Base-by-base conservation (phyloP, 768 basidiomycete species). In the Suillus hirtellus region DNA sequence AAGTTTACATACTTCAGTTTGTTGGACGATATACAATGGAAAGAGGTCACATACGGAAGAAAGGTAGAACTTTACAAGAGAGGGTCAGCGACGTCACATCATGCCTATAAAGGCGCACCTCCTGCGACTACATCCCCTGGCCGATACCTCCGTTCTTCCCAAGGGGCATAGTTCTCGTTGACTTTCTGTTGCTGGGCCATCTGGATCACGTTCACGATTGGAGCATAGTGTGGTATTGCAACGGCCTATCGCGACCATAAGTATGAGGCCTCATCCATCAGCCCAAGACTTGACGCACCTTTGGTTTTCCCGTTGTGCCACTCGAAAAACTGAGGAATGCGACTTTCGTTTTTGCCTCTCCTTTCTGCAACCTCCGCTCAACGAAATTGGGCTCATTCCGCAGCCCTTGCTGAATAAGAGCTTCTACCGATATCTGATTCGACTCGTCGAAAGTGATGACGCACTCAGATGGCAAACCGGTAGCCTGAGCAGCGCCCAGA, bases 301-400 rank as follows among this genome's bases (percentile, higher is more conserved):
- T 72, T 38, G 73, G 78, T 69, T 73, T 77, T 72, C 89, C 89
- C 17, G 90, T 92, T 27, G 89, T 92, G 9, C 89, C 89, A 65
- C 89, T 90, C 1, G 89, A 91, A 67, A 92, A 89, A 60, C 82
- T 84, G 60, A 91, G 75, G 67, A 90, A 86, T 6, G 90, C 89
- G 15, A 91, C 63, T 50, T 84, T 82, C 14, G 77, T 83, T 69
- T 80, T 86, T 31, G 80, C 85, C 72, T 89, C 89, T 11, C 88
- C 89, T 14, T 80, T 78, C 31, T 69, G 67, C 47, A 90, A 77
- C 37, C 69, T 75, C 21, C 77, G 74, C 60, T 88, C 84, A 34
- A 72, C 69, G 67, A 84, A 89, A 62, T 66, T 71, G 68, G 65
- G 76, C 65, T 49, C 73, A 67, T 64, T 70, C 66, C 62, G 68